These are phyloP conservation scores for Mycosphaerella arachidis DNA, from an alignment of 2,329 filamentous ascomycete species.

Conservation along the genomic window DNA sequence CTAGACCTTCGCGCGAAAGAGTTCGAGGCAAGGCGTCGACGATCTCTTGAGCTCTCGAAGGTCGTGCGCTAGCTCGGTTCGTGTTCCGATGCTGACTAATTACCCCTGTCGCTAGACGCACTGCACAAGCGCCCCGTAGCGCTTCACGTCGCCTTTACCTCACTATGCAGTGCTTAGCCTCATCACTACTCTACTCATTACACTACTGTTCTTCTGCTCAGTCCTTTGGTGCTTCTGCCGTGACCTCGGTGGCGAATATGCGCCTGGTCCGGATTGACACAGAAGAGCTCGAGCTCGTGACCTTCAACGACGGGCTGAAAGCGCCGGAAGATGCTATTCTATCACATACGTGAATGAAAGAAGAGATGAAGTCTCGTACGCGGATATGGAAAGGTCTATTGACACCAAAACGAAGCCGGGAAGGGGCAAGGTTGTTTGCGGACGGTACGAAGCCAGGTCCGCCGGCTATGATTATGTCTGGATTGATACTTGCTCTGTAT, in stretches of 20 bases:
- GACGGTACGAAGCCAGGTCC: not conserved
- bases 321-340: slow-evolving; percentile 2
- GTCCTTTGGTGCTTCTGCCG: not conserved
- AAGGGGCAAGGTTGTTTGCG: not conserved
- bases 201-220: not conserved
- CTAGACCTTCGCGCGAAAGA: not conserved
- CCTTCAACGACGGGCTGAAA: not conserved
- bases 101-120: no score
- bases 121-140: no score
- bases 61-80: not conserved
- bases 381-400: not conserved
- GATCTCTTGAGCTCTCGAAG: not conserved
- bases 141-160: not conserved
- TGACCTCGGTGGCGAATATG: not conserved
- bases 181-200: not conserved
- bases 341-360: not conserved
- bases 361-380: not conserved
- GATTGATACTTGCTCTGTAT: slow-evolving; percentile 3
- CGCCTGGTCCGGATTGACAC: not conserved
- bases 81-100: not conserved
- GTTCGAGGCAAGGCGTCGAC: no score
- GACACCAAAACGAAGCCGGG: not conserved
- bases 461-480: slow-evolving; percentile 1
- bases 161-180: not conserved
- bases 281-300: not conserved